Evolutionary conservation across 2,329 filamentous ascomycete genomes (phyloP).

Genomic region (Xylaria sp.): DNA sequence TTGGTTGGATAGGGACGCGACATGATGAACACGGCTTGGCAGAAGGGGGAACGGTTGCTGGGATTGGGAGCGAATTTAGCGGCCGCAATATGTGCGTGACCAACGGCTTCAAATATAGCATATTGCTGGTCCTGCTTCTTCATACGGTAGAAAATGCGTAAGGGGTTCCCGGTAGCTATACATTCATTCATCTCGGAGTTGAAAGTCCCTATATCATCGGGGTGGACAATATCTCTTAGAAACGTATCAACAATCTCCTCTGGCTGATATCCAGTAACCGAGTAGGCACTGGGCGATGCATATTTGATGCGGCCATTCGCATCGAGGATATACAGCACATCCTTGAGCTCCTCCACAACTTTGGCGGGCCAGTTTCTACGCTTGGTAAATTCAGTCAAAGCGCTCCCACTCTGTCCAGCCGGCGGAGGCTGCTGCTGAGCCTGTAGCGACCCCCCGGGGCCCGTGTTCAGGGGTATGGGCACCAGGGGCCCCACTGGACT

Average conservation of each 20-base stretch:
- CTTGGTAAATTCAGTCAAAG: constrained; percentile 69
- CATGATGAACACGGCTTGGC: constrained; percentile 94
- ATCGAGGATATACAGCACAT: constrained; percentile 88
- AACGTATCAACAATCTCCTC: constrained; percentile 79
- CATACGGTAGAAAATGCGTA: constrained; percentile 90
- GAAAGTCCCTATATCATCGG: constrained; percentile 85
- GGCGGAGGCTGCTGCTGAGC: constrained; percentile 31
- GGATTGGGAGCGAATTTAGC: constrained; percentile 72
- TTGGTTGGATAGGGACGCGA: constrained; percentile 89
- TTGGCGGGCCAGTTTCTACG: constrained; percentile 84
- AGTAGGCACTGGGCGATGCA: constrained; percentile 80
- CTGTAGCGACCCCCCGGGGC: constrained; percentile 47
- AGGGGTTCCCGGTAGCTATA: constrained; percentile 80
- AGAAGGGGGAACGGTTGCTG: constrained; percentile 75
- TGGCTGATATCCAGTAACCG: constrained; percentile 78
- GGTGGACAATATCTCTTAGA: constrained; percentile 84
- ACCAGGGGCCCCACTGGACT: constrained; percentile 39
- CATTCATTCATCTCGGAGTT: constrained; percentile 89
- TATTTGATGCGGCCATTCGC: constrained; percentile 86
- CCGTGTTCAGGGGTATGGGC: constrained; percentile 46
- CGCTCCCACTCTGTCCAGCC: constrained; percentile 53
- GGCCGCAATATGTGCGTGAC: constrained; percentile 86
- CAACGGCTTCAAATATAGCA: constrained; percentile 88
- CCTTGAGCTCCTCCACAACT: constrained; percentile 88
- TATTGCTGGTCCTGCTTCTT: constrained; percentile 78